Conservation (phyloP, 768 basidiomycete species). For the Pholiota conissans region DNA sequence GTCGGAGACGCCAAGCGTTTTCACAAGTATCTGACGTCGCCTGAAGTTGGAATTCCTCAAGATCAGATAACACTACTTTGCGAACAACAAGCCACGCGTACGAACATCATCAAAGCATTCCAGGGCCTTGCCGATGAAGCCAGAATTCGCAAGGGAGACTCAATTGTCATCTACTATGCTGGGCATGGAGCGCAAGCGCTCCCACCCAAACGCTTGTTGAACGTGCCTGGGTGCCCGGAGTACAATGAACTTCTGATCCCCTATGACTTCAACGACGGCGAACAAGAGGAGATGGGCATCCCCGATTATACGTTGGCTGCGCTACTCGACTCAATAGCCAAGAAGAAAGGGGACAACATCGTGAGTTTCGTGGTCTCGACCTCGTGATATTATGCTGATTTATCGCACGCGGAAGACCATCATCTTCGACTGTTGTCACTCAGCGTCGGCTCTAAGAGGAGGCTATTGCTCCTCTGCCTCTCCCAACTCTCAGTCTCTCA, state of each 20-base stretch:
- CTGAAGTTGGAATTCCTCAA: neutral
- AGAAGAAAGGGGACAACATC: conserved; percentile 19
- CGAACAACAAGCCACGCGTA: conserved; percentile 8
- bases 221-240: neutral
- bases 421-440: conserved; percentile 19
- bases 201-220: neutral
- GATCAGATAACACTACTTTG: conserved; percentile 2
- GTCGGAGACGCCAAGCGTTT: conserved; percentile 6
- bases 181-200: conserved; percentile 9
- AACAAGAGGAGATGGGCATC: neutral
- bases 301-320: conserved; percentile 15
- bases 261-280: neutral
- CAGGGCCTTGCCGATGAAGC: neutral
- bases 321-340: conserved; percentile 9
- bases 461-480: too few species aligned
- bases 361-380: conserved; percentile 1
- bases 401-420: conserved; percentile 9
- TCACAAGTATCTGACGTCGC: neutral
- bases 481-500: neutral
- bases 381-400: neutral
- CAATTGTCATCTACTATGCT: conserved; percentile 13
- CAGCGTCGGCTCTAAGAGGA: conserved; percentile 6
- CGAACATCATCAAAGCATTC: conserved; percentile 9
- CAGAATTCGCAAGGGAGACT: neutral
- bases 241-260: conserved; percentile 7